A percentile compares a stretch with the other conserved stretches of the same genome.
These are phyloP conservation scores for Pestalotiopsis sp. DNA, from an alignment of 2,329 filamentous ascomycete species.

Conservation along the genomic window DNA sequence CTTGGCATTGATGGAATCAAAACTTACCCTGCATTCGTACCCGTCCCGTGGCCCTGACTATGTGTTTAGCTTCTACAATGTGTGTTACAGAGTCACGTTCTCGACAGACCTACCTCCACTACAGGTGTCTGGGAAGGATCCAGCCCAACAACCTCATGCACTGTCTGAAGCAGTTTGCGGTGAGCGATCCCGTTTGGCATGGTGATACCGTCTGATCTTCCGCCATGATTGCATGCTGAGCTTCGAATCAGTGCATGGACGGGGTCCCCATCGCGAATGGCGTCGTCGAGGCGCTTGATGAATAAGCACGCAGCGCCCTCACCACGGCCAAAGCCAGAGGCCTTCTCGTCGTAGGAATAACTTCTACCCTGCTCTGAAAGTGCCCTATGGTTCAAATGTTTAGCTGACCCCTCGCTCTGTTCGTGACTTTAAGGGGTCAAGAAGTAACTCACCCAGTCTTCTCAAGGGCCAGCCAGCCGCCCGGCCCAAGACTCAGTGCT, in stretches of 20 bases:
- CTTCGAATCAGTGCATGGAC: constrained; percentile 13
- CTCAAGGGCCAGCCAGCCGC: too few species aligned
- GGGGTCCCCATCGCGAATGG: constrained; percentile 10
- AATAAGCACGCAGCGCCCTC: constrained; percentile 14
- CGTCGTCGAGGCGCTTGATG: constrained; percentile 11
- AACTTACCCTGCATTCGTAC: constrained; percentile 38
- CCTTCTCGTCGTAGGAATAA: constrained; percentile 18
- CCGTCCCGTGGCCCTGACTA: constrained; percentile 34
- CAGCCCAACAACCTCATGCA: constrained; percentile 13
- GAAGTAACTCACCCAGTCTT: too few species aligned
- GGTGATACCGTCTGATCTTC: constrained; percentile 19
- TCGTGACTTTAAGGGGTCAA: too few species aligned
- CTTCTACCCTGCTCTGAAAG: constrained; percentile 16
- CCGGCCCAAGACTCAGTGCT: too few species aligned
- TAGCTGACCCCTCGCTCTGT: background rate
- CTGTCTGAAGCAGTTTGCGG: constrained; percentile 13
- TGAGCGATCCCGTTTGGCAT: constrained; percentile 29
- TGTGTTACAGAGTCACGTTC: background rate
- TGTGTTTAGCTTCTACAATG: background rate
- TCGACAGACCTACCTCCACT: background rate
- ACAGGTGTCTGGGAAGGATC: constrained; percentile 6
- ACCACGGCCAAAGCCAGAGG: constrained; percentile 12
- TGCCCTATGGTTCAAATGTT: constrained; percentile 7
- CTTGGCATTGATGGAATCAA: constrained; percentile 23
- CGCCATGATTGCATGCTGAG: constrained; percentile 14